Evolutionary conservation across 2,329 filamentous ascomycete species (phyloP).

Genomic region (Penicillium sp.): DNA sequence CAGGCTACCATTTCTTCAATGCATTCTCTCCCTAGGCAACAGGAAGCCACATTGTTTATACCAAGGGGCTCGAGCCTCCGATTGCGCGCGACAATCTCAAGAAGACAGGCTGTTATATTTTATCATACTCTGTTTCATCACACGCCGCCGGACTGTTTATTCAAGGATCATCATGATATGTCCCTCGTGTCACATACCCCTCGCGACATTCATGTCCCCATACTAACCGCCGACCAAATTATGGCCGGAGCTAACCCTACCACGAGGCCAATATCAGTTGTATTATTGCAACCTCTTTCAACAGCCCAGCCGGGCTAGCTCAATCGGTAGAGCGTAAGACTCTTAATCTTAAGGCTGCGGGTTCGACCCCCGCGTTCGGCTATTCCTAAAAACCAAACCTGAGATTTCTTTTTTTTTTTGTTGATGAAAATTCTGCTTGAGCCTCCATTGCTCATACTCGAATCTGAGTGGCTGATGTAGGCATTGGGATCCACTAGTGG

Average conservation of each 20-base stretch:
- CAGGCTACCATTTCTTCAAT: background rate
- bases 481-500: slow-evolving; percentile 8
- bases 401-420: slow-evolving; percentile 25
- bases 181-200: background rate
- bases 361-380: slow-evolving; percentile 47
- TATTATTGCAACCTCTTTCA: slow-evolving; percentile 37
- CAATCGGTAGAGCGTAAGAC: slow-evolving; percentile 53
- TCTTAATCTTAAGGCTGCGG: slow-evolving; percentile 50
- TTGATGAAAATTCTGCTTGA: slow-evolving; percentile 5
- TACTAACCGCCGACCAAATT: background rate
- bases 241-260: slow-evolving; percentile 34
- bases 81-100: background rate
- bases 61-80: background rate
- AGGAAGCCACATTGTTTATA: background rate
- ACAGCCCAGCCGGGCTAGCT: slow-evolving; percentile 45
- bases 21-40: slow-evolving; percentile 3
- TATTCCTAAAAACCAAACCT: slow-evolving; percentile 26
- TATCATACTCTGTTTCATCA: background rate
- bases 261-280: background rate
- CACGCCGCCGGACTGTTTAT: background rate
- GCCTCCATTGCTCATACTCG: background rate
- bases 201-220: background rate
- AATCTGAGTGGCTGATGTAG: slow-evolving; percentile 14
- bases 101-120: background rate
- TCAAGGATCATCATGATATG: too few relatives aligned